Percentiles rank a stretch among this genome's conserved stretches.
phyloP scores from a whole-genome alignment of 2,329 filamentous ascomycete genomes.

The Botrytis pseudocinerea region DNA sequence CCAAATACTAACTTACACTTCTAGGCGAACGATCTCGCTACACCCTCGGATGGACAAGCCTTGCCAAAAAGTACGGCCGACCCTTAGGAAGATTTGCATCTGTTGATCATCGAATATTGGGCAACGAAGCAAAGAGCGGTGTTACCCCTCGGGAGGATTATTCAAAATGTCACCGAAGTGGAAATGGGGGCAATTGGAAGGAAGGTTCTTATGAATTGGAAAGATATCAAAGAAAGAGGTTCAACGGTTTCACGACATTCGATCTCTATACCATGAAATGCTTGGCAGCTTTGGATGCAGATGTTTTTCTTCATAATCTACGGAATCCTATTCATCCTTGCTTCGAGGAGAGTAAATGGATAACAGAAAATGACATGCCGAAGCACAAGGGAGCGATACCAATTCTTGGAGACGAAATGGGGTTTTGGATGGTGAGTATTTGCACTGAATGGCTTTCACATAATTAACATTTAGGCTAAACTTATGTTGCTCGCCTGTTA shows the following conservation, averaged over 20 bases:
- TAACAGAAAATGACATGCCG: constrained; percentile 19
- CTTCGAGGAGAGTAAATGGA: constrained; percentile 19
- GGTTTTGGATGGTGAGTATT: constrained; percentile 27
- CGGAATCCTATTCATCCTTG: constrained; percentile 21
- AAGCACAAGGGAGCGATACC: constrained; percentile 20
- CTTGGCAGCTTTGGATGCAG: background rate
- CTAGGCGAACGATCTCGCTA: background rate
- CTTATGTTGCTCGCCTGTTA: background rate
- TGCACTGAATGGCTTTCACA: background rate
- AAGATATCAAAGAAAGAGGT: constrained; percentile 1
- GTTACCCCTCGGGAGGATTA: background rate
- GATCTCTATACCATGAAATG: background rate
- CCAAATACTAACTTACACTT: background rate
- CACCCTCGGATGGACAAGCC: background rate
- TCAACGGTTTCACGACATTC: background rate
- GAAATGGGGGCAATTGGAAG: background rate
- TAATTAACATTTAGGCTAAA: background rate
- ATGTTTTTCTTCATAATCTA: background rate
- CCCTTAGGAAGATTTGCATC: background rate
- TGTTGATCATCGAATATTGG: constrained; percentile 9
- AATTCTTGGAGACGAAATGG: constrained; percentile 19
- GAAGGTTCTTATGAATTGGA: background rate
- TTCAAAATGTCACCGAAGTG: background rate
- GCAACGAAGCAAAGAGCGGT: background rate
- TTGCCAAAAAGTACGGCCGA: constrained; percentile 7